Conservation (phyloP, 2,329 filamentous ascomycete species). For the Cercospora sesami region DNA sequence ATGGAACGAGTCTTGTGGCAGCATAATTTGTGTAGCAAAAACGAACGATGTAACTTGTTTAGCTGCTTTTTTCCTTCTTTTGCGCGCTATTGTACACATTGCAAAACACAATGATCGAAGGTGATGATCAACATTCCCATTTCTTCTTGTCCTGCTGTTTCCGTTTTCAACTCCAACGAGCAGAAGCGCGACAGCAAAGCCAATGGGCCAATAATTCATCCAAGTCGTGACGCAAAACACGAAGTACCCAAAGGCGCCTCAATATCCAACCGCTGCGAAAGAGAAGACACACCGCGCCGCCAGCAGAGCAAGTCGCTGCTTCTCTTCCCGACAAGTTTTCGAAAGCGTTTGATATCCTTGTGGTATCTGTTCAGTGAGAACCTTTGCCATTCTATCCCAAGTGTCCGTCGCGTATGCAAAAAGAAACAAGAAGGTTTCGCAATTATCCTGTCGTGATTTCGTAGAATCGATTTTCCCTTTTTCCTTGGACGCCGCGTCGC, state of each 20-base stretch:
- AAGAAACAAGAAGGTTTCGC: neutral
- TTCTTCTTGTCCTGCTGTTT: neutral
- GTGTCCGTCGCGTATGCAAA: neutral
- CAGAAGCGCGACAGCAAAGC: too few species aligned
- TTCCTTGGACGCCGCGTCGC: neutral
- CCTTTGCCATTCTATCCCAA: neutral
- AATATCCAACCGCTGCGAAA: neutral
- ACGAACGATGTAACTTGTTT: neutral
- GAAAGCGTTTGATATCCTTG: neutral
- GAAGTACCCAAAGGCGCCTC: neutral
- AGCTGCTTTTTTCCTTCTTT: neutral
- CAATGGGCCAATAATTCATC: neutral
- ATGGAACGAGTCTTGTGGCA: neutral
- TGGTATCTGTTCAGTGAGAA: neutral
- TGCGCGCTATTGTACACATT: neutral
- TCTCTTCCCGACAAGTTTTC: neutral
- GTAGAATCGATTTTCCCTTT: neutral
- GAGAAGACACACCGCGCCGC: neutral
- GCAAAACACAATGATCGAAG: neutral
- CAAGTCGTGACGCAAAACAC: neutral
- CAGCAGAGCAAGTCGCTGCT: constrained; percentile 10
- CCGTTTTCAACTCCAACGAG: too few species aligned
- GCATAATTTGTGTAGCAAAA: neutral
- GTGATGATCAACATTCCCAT: neutral
- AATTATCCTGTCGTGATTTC: neutral